Base-by-base conservation (phyloP, 2,329 filamentous ascomycete genomes). In the Lecanicillium sp. region DNA sequence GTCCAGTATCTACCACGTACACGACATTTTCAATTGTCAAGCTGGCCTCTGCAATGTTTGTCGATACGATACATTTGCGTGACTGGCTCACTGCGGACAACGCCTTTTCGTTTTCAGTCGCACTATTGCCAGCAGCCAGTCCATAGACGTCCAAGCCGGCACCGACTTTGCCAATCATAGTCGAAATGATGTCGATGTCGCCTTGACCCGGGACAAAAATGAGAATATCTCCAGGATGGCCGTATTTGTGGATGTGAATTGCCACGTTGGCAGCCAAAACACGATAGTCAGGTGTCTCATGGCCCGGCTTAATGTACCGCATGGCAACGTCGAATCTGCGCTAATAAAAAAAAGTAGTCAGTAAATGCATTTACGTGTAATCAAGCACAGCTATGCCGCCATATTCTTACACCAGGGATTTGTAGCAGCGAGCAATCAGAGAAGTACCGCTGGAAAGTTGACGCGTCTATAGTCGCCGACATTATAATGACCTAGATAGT, bases 11-110 rank as follows among this genome's bases (percentile, higher is more conserved):
- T 5, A 98, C 91, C 20, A 98, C 93, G 59, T 95, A 98, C 84
- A 96, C 96, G 67, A 98, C 97, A 55, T 93, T 93, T 62, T 98
- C 93, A 6, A 98, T 91, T 0, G 93, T 98, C 69, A 98, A 73
- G 74, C 89, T 95, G 0, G 93, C 98, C 67, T 98, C 93, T 2
- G 93, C 93, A 66, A 98, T 98, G 60, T 98, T 98, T 27, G 93
- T 98, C 1, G 93, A 93, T 35, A 98, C 91, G 55, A 98, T 95
- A 58, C 95, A 94, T 64, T 98, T 98, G 49, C 93, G 83, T 1
- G 91, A 91, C 0, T 90, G 86, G 2, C 87, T 75, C 3, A 93
- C 93, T 55, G 84, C 82, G 61, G 98, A 91, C 59, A 98, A 98
- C 55, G 98, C 97, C 67, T 94, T 96, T 51, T 93, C 89, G 66